Base-by-base conservation (phyloP, 805 yeast species). In the Saccharomycopsis schoenii region DNA sequence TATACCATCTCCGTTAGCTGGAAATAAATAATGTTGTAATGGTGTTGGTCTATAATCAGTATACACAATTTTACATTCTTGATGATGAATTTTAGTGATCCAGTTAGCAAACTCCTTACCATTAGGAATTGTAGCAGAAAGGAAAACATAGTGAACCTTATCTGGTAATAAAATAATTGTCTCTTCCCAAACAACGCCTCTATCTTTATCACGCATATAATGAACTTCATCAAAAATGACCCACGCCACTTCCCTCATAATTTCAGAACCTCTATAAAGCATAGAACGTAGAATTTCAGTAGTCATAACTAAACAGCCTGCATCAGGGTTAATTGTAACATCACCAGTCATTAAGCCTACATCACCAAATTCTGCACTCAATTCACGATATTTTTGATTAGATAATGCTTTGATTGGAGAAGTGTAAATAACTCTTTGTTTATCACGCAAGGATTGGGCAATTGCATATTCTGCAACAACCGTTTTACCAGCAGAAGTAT, bases 141-240 rank as follows among this genome's bases (percentile, higher is more conserved):
- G 75, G 68, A 93, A 89, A 2, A 93, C 97, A 69, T 92, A 90
- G 66, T 88, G 93, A 17, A 94, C 97, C 77, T 92, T 92, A 68
- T 96, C 97, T 3, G 99, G 99, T 52, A 94, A 78, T 70, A 94
- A 77, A 62, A 94, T 94, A 66, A 94, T 93, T 15, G 98, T 93
- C 74, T 94, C 99, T 75, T 94, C 99, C 99, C 99, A 94, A 41
- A 94, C 99, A 59, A 94, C 99, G 72, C 99, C 99, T 76, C 99
- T 84, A 67, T 91, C 94, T 68, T 90, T 87, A 72, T 94, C 99
- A 76, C 97, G 85, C 96, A 94, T 94, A 74, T 94, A 94, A 76
- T 94, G 99, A 55, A 94, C 97, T 72, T 94, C 99, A 74, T 94
- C 99, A 66, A 94, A 94, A 47, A 94, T 85, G 58, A 94, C 99